phyloP scores from a whole-genome alignment of 805 yeast genomes.

The Lachancea sp. region DNA sequence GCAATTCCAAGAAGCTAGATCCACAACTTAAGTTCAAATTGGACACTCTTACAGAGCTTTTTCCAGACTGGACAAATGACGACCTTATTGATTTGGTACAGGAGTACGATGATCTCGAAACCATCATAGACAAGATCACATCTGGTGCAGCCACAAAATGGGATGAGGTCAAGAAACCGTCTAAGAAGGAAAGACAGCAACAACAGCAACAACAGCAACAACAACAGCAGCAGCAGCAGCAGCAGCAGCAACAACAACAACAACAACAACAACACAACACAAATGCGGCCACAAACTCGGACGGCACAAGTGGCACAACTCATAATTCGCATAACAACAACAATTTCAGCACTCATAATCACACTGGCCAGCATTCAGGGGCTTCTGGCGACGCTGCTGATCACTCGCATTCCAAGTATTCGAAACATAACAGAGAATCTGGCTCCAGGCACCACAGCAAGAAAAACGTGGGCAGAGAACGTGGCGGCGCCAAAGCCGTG shows the following conservation, averaged over 20 bases:
- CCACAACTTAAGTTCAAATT: conserved; percentile 37
- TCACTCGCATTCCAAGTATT: conserved; percentile 8
- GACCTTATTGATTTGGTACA: conserved; percentile 71
- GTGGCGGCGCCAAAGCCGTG: conserved; percentile 1
- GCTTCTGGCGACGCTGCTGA: conserved; percentile 6
- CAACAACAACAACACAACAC: conserved; percentile 19
- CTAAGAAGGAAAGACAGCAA: conserved; percentile 45
- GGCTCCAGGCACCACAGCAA: conserved; percentile 7
- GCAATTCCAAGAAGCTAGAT: conserved; percentile 21
- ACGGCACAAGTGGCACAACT: conserved; percentile 4
- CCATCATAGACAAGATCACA: conserved; percentile 79
- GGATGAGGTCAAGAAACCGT: conserved; percentile 78
- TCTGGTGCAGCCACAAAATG: conserved; percentile 87
- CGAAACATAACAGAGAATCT: conserved; percentile 4
- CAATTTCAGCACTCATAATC: background rate
- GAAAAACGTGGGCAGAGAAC: conserved; percentile 3
- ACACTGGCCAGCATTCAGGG: conserved; percentile 4
- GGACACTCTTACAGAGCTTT: conserved; percentile 67
- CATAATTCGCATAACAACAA: conserved; percentile 6
- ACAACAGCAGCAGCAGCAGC: conserved; percentile 17
- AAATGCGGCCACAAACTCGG: conserved; percentile 5
- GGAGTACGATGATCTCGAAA: conserved; percentile 73
- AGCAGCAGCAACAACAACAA: conserved; percentile 10
- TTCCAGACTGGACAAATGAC: conserved; percentile 90
- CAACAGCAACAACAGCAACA: no score